Evolutionary conservation across 75 land plant genomes (phyloP), one percentile per base, ranked within the genome.

Genomic region (Cryptomeria japonica): DNA sequence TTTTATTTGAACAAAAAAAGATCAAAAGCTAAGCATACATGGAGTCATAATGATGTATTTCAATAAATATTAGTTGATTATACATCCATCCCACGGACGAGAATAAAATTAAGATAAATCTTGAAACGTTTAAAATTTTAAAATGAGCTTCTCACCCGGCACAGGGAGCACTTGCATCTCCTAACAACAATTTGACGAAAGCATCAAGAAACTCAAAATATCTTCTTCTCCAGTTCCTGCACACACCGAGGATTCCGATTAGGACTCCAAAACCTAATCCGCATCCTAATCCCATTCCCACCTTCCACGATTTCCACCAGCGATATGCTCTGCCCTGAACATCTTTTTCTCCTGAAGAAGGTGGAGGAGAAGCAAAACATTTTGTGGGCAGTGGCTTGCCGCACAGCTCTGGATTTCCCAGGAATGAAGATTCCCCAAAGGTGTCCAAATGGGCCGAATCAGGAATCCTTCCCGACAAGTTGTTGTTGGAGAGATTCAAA

Each of bases 401-500:
- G 56, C 88, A 88, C 1, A 88, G 86, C 18, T 38, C 49, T 12
- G 86, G 75, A 58, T 88, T 88, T 22, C 88, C 88, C 38, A 15
- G 1, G 44, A 61, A 88, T 0, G 86, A 39, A 25, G 28, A 7
- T 7, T 10, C 88, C 70, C 19, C 88, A 42, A 84, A 84, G 15
- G 86, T 51, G 38, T 18, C 12, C 38, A 56, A 56, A 25, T 84
- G 49, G 15, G 31, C 34, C 16, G 19, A 14, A 44, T 39, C 75
- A 12, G 90, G 88, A 38, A 86, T 86, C 32, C 58, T 51, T 0
- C 90, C 90, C 6, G 56, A 42, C n/a, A 89, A 47, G 28, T 36
- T 47, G 61, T 89, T 89, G n/a, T 89, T 86, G 22, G 88, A 72
- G 3, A 89, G 39, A 16, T 87, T 75, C 25, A 89, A 51, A 34